A percentile compares a stretch with the other conserved stretches of the same genome.
Conservation (phyloP, 257 asterid species). For the Perilla frutescens region DNA sequence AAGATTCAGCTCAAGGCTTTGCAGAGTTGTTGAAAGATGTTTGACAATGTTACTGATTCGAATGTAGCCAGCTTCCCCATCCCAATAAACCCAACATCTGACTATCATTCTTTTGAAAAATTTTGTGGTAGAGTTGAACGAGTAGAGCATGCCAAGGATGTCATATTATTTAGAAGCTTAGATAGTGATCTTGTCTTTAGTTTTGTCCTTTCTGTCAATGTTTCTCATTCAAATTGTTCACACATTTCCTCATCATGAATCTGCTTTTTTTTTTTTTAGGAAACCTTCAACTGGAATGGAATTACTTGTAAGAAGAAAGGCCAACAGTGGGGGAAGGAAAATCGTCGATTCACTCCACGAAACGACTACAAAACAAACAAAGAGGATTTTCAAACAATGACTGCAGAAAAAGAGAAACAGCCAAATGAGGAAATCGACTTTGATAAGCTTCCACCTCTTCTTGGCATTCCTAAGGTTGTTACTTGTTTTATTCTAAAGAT, state of each 20-base stretch:
- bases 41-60: not conserved
- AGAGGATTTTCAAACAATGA: constrained; percentile 43
- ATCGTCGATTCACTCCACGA: constrained; percentile 49
- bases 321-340: constrained; percentile 89
- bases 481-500: constrained; percentile 24
- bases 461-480: constrained; percentile 69
- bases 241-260: constrained; percentile 20
- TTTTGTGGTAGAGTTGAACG: constrained; percentile 9
- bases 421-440: constrained; percentile 52
- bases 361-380: constrained; percentile 46
- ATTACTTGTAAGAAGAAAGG: constrained; percentile 92
- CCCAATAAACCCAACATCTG: not conserved
- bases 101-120: not conserved
- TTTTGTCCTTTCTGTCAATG: constrained; percentile 6
- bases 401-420: constrained; percentile 43
- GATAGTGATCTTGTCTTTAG: constrained; percentile 14
- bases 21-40: not conserved
- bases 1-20: constrained; percentile 13
- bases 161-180: constrained; percentile 10
- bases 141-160: constrained; percentile 1
- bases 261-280: constrained; percentile 48
- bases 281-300: constrained; percentile 76
- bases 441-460: constrained; percentile 75
- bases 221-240: constrained; percentile 30
- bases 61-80: not conserved